Conservation (phyloP, 2,329 filamentous ascomycete genomes). For the Dothistroma septosporum region DNA sequence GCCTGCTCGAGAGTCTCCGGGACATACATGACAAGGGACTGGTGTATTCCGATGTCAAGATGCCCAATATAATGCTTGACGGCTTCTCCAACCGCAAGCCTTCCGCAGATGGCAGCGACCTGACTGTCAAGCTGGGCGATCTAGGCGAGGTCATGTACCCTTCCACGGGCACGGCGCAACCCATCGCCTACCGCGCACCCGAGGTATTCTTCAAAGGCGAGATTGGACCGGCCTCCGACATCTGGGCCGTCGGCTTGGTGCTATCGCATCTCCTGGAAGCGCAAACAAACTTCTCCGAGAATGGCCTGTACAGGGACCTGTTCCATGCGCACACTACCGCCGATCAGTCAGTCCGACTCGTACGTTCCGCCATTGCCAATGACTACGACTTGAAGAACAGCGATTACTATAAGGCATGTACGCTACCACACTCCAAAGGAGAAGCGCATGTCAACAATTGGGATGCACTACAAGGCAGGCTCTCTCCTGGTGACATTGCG, state of each 20-base stretch:
- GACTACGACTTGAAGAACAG: conserved; percentile 28
- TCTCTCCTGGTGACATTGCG: conserved; percentile 16
- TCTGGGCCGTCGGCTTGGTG: conserved; percentile 30
- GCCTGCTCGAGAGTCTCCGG: conserved; percentile 23
- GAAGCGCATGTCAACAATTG: conserved; percentile 23
- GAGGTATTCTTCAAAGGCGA: conserved; percentile 30
- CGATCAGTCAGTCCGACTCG: conserved; percentile 19
- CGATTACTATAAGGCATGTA: conserved; percentile 23
- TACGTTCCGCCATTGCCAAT: conserved; percentile 22
- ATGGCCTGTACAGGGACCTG: conserved; percentile 29
- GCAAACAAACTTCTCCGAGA: conserved; percentile 21
- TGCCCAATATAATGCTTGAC: conserved; percentile 30
- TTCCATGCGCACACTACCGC: conserved; percentile 12
- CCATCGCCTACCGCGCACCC: conserved; percentile 29
- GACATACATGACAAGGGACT: conserved; percentile 27
- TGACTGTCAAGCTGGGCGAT: conserved; percentile 28
- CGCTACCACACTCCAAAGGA: conserved; percentile 18
- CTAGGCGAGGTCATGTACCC: conserved; percentile 30
- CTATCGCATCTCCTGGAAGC: conserved; percentile 31
- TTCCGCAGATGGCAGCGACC: conserved; percentile 15
- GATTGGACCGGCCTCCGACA: conserved; percentile 27
- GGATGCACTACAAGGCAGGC: conserved; percentile 23
- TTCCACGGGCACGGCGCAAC: conserved; percentile 26
- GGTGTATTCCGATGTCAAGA: conserved; percentile 32
- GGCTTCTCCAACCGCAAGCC: conserved; percentile 21